A percentile compares a stretch with the other conserved stretches of the same genome.
These are phyloP conservation scores for Starmera dryadoides DNA, from an alignment of 805 yeast species.

Conservation along the genomic window DNA sequence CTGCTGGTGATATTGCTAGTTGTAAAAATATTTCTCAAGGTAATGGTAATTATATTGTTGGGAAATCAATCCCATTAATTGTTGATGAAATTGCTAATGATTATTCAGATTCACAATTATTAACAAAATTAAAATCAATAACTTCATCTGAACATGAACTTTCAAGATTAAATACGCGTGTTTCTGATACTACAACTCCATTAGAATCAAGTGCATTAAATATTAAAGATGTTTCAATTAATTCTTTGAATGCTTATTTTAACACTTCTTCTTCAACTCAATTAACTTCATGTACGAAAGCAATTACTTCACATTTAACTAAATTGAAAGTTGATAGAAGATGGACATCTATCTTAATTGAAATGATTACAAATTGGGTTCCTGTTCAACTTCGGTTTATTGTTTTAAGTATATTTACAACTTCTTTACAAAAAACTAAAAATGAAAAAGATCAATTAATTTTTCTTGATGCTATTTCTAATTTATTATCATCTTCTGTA, in stretches of 20 bases:
- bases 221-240: constrained; percentile 24
- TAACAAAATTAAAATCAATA: too few species aligned
- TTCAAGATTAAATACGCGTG: constrained; percentile 14
- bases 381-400: constrained; percentile 75
- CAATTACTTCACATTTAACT: constrained; percentile 40
- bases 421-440: constrained; percentile 20
- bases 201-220: constrained; percentile 15
- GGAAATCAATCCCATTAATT: constrained; percentile 12
- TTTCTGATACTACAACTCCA: constrained; percentile 2
- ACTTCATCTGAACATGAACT: constrained; percentile 16
- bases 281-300: constrained; percentile 46
- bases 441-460: constrained; percentile 17
- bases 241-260: constrained; percentile 51
- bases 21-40: constrained; percentile 21
- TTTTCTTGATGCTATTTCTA: constrained; percentile 40
- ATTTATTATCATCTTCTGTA: constrained; percentile 66
- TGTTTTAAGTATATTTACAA: constrained; percentile 42
- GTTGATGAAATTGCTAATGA: constrained; percentile 10
- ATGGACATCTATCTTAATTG: constrained; percentile 56
- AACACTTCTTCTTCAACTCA: constrained; percentile 57
- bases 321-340: constrained; percentile 22
- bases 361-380: constrained; percentile 64
- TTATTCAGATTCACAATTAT: constrained; percentile 9
- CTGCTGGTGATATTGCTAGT: constrained; percentile 28
- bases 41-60: constrained; percentile 7